These are phyloP conservation scores for Catharanthus roseus DNA, from an alignment of 257 asterid genomes.

Conservation along the genomic window DNA sequence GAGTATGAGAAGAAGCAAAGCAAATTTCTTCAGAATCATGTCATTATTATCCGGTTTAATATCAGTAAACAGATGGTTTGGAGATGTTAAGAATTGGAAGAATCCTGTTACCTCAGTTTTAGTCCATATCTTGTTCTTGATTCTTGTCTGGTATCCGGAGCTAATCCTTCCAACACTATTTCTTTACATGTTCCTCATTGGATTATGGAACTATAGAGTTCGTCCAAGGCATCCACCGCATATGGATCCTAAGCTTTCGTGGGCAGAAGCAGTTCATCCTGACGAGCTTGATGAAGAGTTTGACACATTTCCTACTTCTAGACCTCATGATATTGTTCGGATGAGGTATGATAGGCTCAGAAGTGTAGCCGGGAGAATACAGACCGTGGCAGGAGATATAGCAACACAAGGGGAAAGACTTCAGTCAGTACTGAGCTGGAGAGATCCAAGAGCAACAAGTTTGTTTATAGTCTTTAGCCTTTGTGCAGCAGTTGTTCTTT, in stretches of 20 bases:
- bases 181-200: conserved; percentile 53
- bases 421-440: conserved; percentile 58
- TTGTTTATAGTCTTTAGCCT: conserved; percentile 55
- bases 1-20: conserved; percentile 84
- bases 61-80: conserved; percentile 46
- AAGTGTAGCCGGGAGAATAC: conserved; percentile 73
- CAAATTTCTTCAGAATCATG: conserved; percentile 64
- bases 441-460: conserved; percentile 76
- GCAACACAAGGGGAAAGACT: conserved; percentile 80
- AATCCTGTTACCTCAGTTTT: conserved; percentile 50
- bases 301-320: conserved; percentile 60
- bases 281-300: conserved; percentile 80
- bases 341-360: conserved; percentile 76
- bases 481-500: conserved; percentile 51
- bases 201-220: conserved; percentile 62
- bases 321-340: conserved; percentile 33
- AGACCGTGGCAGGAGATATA: conserved; percentile 65
- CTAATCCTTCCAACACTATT: conserved; percentile 56
- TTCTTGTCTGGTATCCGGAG: conserved; percentile 61
- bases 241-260: conserved; percentile 65
- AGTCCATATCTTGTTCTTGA: conserved; percentile 59
- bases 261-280: conserved; percentile 59
- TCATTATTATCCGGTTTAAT: conserved; percentile 43
- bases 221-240: conserved; percentile 66
- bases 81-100: conserved; percentile 52